These are phyloP conservation scores for Aspergillus caelatus DNA, from an alignment of 2,329 filamentous ascomycete species.

Conservation along the genomic window DNA sequence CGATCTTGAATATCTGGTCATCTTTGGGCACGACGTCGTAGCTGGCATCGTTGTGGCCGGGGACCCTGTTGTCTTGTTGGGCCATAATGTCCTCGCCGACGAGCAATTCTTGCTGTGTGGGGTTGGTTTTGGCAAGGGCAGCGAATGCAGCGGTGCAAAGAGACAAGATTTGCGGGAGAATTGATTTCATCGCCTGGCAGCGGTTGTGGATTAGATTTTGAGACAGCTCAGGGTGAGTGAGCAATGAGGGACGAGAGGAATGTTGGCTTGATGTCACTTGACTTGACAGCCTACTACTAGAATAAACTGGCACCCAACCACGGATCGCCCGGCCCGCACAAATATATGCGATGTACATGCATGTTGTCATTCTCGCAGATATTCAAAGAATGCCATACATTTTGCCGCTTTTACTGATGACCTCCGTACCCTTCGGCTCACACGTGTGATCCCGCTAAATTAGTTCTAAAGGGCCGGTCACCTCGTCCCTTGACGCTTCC, in stretches of 20 bases:
- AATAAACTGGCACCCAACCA: too few relatives aligned
- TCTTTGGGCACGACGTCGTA: constrained; percentile 17
- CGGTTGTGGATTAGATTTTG: not conserved
- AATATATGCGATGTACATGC: too few relatives aligned
- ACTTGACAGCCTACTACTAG: not conserved
- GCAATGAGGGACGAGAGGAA: not conserved
- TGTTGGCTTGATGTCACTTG: constrained; percentile 1
- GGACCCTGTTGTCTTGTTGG: constrained; percentile 13
- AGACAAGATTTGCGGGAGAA: constrained; percentile 2
- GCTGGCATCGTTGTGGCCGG: constrained; percentile 17
- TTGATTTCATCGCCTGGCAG: not conserved
- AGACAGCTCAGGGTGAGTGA: too few relatives aligned
- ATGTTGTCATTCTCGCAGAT: too few relatives aligned
- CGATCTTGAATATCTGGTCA: constrained; percentile 11
- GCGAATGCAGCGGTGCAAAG: constrained; percentile 11
- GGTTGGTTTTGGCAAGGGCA: constrained; percentile 7
- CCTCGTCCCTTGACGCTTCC: too few relatives aligned
- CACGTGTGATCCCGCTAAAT: too few relatives aligned
- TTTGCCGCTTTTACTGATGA: too few relatives aligned
- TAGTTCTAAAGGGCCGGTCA: too few relatives aligned
- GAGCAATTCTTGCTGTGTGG: not conserved
- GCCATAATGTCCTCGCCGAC: constrained; percentile 11
- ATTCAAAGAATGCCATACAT: too few relatives aligned
- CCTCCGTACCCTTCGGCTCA: too few relatives aligned
- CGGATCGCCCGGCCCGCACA: too few relatives aligned